Percentiles rank a stretch among this genome's conserved stretches.
Evolutionary conservation across 2,329 filamentous ascomycete genomes (phyloP).

Genomic region (Clarireedia hainanense): DNA sequence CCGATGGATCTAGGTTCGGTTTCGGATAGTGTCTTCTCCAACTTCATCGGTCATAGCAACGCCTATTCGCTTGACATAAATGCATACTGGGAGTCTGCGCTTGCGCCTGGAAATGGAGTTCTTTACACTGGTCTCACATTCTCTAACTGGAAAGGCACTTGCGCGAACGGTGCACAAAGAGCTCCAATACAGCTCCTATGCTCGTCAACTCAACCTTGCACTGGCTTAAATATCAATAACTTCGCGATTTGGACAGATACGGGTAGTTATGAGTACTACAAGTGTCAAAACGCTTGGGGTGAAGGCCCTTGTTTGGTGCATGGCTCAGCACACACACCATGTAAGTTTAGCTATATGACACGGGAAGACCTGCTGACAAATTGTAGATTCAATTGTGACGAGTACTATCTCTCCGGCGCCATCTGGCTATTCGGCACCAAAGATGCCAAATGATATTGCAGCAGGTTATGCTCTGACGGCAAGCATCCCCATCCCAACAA

Average conservation of each 20-base stretch:
- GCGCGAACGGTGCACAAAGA: slow-evolving; percentile 27
- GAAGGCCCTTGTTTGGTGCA: slow-evolving; percentile 4
- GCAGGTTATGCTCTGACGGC: slow-evolving; percentile 5
- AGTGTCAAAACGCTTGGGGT: slow-evolving; percentile 10
- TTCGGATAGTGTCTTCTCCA: slow-evolving; percentile 43
- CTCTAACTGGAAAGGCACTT: slow-evolving; percentile 45
- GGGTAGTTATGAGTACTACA: slow-evolving; percentile 4
- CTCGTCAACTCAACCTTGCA: slow-evolving; percentile 21
- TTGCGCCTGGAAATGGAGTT: slow-evolving; percentile 42
- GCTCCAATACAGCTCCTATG: slow-evolving; percentile 30
- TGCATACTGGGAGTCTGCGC: slow-evolving; percentile 42
- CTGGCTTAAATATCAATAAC: slow-evolving; percentile 29
- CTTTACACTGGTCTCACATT: slow-evolving; percentile 44
- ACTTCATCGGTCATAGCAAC: slow-evolving; percentile 53
- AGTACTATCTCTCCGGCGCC: slow-evolving; percentile 4
- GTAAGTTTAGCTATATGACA: not conserved
- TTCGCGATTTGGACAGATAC: slow-evolving; percentile 31
- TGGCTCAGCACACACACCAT: slow-evolving; percentile 5
- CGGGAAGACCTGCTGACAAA: not conserved
- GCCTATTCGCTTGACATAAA: slow-evolving; percentile 51
- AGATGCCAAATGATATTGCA: slow-evolving; percentile 10
- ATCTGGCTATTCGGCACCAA: slow-evolving; percentile 11
- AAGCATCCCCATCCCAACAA: slow-evolving; percentile 10
- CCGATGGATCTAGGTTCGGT: slow-evolving; percentile 35
- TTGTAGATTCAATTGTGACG: slow-evolving; percentile 3